Percentiles rank a stretch among this genome's conserved stretches.
Conservation (phyloP, 2,329 filamentous ascomycete species). For the Diplodia sapinea region DNA sequence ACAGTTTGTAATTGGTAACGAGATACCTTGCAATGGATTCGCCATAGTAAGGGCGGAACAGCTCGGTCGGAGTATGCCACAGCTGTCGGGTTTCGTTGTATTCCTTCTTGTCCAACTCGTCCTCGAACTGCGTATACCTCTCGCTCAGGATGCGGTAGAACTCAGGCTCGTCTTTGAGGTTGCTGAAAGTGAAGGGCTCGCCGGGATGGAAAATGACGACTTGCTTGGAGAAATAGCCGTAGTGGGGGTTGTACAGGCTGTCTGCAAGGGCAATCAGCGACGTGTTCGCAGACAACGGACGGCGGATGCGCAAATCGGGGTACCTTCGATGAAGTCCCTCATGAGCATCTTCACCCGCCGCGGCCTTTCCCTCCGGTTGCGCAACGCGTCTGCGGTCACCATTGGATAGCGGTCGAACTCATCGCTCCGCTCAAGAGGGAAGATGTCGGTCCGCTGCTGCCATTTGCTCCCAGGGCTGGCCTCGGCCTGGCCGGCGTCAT, state of each 20-base stretch:
- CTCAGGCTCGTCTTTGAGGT: conserved; percentile 79
- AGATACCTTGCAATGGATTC: conserved; percentile 97
- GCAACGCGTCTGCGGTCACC: conserved; percentile 82
- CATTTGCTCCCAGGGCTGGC: conserved; percentile 71
- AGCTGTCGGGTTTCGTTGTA: conserved; percentile 82
- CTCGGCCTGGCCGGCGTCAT: conserved; percentile 26
- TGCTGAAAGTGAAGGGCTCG: conserved; percentile 85
- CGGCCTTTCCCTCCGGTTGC: conserved; percentile 74
- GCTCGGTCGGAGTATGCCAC: conserved; percentile 97
- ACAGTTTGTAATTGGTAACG: conserved; percentile 93
- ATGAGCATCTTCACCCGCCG: conserved; percentile 94
- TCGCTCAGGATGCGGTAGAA: conserved; percentile 79
- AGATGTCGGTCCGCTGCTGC: conserved; percentile 80
- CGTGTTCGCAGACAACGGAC: not conserved
- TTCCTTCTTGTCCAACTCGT: conserved; percentile 75
- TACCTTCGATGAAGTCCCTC: conserved; percentile 95
- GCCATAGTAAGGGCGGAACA: conserved; percentile 95
- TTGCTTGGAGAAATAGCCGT: conserved; percentile 96
- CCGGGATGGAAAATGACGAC: conserved; percentile 95
- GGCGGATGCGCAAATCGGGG: conserved; percentile 25
- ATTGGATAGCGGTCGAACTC: conserved; percentile 84
- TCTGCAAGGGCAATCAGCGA: conserved; percentile 59
- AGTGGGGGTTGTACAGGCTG: conserved; percentile 90
- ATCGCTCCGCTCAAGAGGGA: conserved; percentile 76
- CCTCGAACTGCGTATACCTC: conserved; percentile 89